Conservation (phyloP, 2,329 filamentous ascomycete genomes). For the Didymella arachidicola region DNA sequence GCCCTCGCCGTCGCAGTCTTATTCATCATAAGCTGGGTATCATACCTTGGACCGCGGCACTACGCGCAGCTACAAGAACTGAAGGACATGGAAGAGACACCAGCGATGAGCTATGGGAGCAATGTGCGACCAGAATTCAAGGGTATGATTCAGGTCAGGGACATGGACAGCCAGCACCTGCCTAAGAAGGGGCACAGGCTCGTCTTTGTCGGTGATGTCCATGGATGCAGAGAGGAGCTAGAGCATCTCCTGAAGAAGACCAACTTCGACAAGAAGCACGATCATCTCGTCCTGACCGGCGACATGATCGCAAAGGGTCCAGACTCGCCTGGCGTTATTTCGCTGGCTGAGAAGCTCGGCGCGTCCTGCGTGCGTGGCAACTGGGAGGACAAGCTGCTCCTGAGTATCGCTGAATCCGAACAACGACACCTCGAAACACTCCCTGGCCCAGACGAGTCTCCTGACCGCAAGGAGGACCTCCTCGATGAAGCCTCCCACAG, state of each 20-base stretch:
- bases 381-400: slow-evolving; percentile 87
- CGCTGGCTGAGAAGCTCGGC: slow-evolving; percentile 73
- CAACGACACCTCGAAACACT: slow-evolving; percentile 30
- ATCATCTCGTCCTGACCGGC: slow-evolving; percentile 51
- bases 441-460: slow-evolving; percentile 44
- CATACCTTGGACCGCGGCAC: slow-evolving; percentile 49
- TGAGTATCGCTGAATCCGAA: slow-evolving; percentile 61
- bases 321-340: slow-evolving; percentile 78
- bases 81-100: slow-evolving; percentile 43
- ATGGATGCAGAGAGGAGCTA: slow-evolving; percentile 77
- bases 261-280: slow-evolving; percentile 66
- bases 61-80: slow-evolving; percentile 46
- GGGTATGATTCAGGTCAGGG: slow-evolving; percentile 59
- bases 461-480: slow-evolving; percentile 37
- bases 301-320: slow-evolving; percentile 79
- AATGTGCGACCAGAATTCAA: slow-evolving; percentile 59
- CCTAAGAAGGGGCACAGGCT: slow-evolving; percentile 65
- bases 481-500: slow-evolving; percentile 43
- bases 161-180: slow-evolving; percentile 57
- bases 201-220: slow-evolving; percentile 88
- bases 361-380: slow-evolving; percentile 90
- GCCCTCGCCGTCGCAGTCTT: slow-evolving; percentile 40
- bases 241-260: slow-evolving; percentile 70
- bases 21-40: slow-evolving; percentile 48
- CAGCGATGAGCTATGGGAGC: slow-evolving; percentile 52